Evolutionary conservation across 2,329 filamentous ascomycete genomes (phyloP).

Genomic region (Cladosporium cucumerinum): DNA sequence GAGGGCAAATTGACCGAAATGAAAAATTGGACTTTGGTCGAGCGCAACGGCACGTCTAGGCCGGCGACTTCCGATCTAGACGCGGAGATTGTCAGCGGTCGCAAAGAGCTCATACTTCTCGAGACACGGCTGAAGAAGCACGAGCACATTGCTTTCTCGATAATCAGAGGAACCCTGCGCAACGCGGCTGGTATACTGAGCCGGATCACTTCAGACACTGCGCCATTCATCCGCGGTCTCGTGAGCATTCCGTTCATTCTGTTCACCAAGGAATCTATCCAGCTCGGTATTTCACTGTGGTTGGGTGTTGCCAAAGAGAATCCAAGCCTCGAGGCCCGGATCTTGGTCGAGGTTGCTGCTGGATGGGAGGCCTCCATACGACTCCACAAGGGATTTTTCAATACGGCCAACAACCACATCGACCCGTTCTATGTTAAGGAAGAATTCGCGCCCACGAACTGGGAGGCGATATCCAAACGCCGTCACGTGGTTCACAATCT

Average conservation of each 20-base stretch:
- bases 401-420: constrained; percentile 64
- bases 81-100: constrained; percentile 33
- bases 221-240: constrained; percentile 73
- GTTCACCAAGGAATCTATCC: constrained; percentile 93
- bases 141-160: constrained; percentile 66
- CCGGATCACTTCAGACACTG: constrained; percentile 69
- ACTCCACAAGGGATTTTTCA: constrained; percentile 77
- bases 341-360: constrained; percentile 81
- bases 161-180: constrained; percentile 77
- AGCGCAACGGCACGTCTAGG: constrained; percentile 26
- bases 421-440: constrained; percentile 90
- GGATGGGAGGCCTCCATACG: constrained; percentile 86
- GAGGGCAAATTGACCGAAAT: constrained; percentile 51
- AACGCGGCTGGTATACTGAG: constrained; percentile 85
- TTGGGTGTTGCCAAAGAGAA: constrained; percentile 97
- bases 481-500: constrained; percentile 78
- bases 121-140: constrained; percentile 67
- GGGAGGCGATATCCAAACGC: constrained; percentile 66
- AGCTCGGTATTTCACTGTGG: constrained; percentile 93
- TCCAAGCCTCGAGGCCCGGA: constrained; percentile 76
- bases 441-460: constrained; percentile 90
- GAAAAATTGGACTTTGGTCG: constrained; percentile 33
- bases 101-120: constrained; percentile 65
- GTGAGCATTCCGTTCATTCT: constrained; percentile 90
- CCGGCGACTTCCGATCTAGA: neutral